These are phyloP conservation scores for Neurospora sp. DNA, from an alignment of 495 filamentous ascomycete species.

Conservation along the genomic window DNA sequence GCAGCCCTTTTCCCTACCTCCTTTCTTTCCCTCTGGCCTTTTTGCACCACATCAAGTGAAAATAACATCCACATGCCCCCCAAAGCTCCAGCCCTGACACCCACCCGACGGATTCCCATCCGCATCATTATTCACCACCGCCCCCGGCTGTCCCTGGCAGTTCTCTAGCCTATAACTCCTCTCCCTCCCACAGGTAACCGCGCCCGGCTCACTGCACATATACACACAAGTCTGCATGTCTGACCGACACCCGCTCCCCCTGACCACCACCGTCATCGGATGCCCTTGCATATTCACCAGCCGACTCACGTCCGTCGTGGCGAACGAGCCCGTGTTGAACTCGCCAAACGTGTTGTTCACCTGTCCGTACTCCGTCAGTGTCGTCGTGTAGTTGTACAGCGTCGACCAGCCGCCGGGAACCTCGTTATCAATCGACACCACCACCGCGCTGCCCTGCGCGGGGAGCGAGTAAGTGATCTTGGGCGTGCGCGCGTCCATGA, in stretches of 20 bases:
- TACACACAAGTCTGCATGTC: constrained; percentile 17
- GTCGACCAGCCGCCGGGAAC: constrained; percentile 21
- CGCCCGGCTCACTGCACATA: constrained; percentile 3
- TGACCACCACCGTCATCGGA: constrained; percentile 15
- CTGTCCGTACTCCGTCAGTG: constrained; percentile 21
- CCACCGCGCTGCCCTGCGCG: constrained; percentile 4
- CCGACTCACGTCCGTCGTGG: constrained; percentile 27
- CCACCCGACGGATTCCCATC: constrained; percentile 19
- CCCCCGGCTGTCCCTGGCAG: constrained; percentile 10
- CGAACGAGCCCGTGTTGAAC: constrained; percentile 19
- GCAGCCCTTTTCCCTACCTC: neutral
- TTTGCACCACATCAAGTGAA: neutral
- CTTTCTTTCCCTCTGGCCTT: neutral
- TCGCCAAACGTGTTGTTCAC: constrained; percentile 31
- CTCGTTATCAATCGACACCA: constrained; percentile 17
- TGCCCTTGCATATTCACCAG: constrained; percentile 31
- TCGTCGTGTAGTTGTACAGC: constrained; percentile 17
- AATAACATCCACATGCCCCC: constrained; percentile 15
- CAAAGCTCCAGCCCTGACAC: constrained; percentile 19
- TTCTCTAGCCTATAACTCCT: constrained; percentile 15
- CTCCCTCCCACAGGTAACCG: constrained; percentile 11
- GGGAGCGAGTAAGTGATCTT: constrained; percentile 22
- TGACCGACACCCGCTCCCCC: constrained; percentile 8
- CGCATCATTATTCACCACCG: constrained; percentile 6
- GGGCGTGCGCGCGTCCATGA: constrained; percentile 17